Evolutionary conservation across 2,329 filamentous ascomycete species (phyloP), one percentile per base, ranked within the genome.

Genomic region (Pleomassaria siparia): DNA sequence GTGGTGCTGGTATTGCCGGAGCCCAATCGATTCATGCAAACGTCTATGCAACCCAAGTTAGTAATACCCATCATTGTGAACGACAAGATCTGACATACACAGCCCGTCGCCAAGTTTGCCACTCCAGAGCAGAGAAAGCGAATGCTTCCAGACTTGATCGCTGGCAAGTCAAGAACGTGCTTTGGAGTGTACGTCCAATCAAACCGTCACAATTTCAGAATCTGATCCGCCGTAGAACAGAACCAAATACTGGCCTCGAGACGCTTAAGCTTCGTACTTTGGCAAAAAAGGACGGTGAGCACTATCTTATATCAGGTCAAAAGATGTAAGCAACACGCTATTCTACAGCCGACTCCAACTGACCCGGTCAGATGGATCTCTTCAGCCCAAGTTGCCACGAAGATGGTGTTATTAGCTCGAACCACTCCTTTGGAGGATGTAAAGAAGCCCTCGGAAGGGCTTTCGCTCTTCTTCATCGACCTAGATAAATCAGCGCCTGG

Each of bases 381-480:
- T 0, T 91, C 84, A 44, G 89, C 89, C 0, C 88, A 95, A 65
- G 86, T 92, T 0, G 89, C 89, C 0, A 79, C 80, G 3, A 89
- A 89, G 60, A 95, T 95, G 89, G 85, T 95, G 3, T 77, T 95
- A 0, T 79, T 95, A 0, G 88, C 88, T 0, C 81, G 89, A 1
- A 95, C 89, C 0, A 89, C 84, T 0, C 80, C 86, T 0, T 56
- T 86, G 0, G 85, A 89, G 42, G 76, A 88, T 49, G 82, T 84
- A 0, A 74, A 75, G 49, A 90, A 86, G 62, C 81, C 85, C 0
- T 88, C 82, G n/a, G 83, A 91, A 64, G 88, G 86, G 0, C 75
- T 95, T 0, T 90, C 86, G 0, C 74, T 95, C 24, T 92, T 95
- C 68, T 94, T 86, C 61, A 89, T 95, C 49, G 83, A 89, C 49